These are phyloP conservation scores for Mortierella claussenii DNA, from an alignment of 192 early-diverging fungal species.

Conservation along the genomic window DNA sequence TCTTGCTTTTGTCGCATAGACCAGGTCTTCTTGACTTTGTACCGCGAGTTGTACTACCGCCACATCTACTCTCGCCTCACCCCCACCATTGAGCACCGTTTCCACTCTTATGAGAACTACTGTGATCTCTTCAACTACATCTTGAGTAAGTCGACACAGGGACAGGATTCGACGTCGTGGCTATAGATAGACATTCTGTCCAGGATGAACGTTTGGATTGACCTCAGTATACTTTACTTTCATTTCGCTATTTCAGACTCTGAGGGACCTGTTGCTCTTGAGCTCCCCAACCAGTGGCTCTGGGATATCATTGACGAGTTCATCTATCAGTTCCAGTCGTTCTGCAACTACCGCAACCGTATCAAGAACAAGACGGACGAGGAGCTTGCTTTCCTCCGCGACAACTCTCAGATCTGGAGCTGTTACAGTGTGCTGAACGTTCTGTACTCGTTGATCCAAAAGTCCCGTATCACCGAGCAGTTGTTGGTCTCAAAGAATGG, in stretches of 20 bases:
- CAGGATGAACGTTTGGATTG: too few relatives aligned
- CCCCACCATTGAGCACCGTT: slow-evolving; percentile 89
- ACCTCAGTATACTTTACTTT: not conserved
- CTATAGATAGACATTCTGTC: too few relatives aligned
- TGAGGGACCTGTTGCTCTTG: slow-evolving; percentile 87
- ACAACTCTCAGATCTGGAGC: slow-evolving; percentile 93
- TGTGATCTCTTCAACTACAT: slow-evolving; percentile 98
- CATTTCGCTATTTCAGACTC: slow-evolving; percentile 54
- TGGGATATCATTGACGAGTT: slow-evolving; percentile 99
- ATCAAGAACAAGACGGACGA: slow-evolving; percentile 81
- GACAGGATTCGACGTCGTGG: not conserved
- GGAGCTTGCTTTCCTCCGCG: slow-evolving; percentile 85
- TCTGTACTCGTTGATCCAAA: slow-evolving; percentile 94
- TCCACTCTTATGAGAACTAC: slow-evolving; percentile 96
- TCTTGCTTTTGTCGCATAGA: slow-evolving; percentile 54
- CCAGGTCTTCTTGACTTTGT: slow-evolving; percentile 90
- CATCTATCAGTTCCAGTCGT: slow-evolving; percentile 99
- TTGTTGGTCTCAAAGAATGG: slow-evolving; percentile 89
- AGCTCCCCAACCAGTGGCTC: slow-evolving; percentile 98
- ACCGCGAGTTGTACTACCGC: slow-evolving; percentile 96
- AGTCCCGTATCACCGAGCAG: slow-evolving; percentile 94
- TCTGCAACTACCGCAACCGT: slow-evolving; percentile 93
- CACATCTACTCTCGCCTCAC: slow-evolving; percentile 94
- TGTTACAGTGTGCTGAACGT: slow-evolving; percentile 97
- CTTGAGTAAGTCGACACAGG: slow-evolving; percentile 68